Evolutionary conservation across 805 yeast species (phyloP).

Genomic region (Yarrowia deformans): DNA sequence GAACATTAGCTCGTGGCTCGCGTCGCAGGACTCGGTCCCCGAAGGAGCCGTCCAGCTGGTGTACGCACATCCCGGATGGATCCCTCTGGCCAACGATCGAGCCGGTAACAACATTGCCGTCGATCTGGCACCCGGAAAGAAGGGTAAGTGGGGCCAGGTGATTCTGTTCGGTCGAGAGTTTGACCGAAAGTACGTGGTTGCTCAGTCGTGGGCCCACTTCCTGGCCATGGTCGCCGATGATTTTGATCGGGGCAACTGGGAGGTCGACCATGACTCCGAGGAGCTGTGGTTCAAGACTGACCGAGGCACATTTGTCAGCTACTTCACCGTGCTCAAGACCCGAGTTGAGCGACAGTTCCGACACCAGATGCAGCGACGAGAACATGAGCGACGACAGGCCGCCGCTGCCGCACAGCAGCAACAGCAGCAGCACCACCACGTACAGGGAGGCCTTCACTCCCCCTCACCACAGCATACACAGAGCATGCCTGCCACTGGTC

Average conservation of each 20-base stretch:
- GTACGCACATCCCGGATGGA: slow-evolving; percentile 92
- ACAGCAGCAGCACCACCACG: slow-evolving; percentile 17
- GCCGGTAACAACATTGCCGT: slow-evolving; percentile 92
- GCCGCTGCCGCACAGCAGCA: slow-evolving; percentile 11
- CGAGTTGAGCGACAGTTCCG: slow-evolving; percentile 51
- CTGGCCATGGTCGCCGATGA: slow-evolving; percentile 83
- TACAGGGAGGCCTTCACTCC: slow-evolving; percentile 9
- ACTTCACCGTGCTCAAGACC: slow-evolving; percentile 63
- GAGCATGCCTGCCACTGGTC: slow-evolving; percentile 26
- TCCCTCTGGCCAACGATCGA: slow-evolving; percentile 86
- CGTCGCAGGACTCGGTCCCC: slow-evolving; percentile 75
- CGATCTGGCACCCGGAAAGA: slow-evolving; percentile 82
- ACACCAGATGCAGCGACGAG: slow-evolving; percentile 41
- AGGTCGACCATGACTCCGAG: slow-evolving; percentile 73
- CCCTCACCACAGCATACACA: slow-evolving; percentile 36
- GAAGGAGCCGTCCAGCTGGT: slow-evolving; percentile 72
- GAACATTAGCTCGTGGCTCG: slow-evolving; percentile 47
- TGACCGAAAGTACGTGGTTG: slow-evolving; percentile 86
- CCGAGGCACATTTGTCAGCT: slow-evolving; percentile 72
- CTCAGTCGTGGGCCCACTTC: slow-evolving; percentile 90
- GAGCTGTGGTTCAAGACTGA: slow-evolving; percentile 59
- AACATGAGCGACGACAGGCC: slow-evolving; percentile 28
- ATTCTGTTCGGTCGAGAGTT: slow-evolving; percentile 93
- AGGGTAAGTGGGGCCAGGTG: slow-evolving; percentile 88
- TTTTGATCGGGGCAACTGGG: slow-evolving; percentile 82